Evolutionary conservation across 2,329 filamentous ascomycete species (phyloP), one percentile per base, ranked within the genome.

Genomic region (Tolypocladium album): DNA sequence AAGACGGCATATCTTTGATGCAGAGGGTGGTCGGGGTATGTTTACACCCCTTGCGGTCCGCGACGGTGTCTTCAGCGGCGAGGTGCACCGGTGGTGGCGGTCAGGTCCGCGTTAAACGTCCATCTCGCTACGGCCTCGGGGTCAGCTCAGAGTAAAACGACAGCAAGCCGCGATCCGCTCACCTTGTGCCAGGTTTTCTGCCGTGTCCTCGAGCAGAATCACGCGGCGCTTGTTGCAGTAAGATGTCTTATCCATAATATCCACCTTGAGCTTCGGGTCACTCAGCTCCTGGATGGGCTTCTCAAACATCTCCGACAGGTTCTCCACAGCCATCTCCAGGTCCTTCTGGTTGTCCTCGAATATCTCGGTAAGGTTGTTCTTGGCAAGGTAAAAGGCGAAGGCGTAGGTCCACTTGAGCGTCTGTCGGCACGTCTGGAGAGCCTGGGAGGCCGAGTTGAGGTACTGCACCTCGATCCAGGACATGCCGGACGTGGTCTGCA

Each of bases 401-500:
- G 94, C 94, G 69, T 99, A 99, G 0, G 94, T 99, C 94, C 94
- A 99, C 77, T 99, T 99, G 6, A 99, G 81, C 0, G 94, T 99
- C 76, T 97, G 93, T n/a, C 94, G 89, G 74, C 94, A 99, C 55
- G 91, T 92, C 76, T 97, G 93, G 20, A 99, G 82, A 3, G 93
- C 91, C 71, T 96, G 91, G 0, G 92, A 96, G 0, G 94, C 94
- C 2, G 90, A 88, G 69, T 96, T 90, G 27, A 99, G 83, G 72
- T 97, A 99, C 71, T 99, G 94, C 8, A 99, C 94, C 72, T 99
- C 94, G 61, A 99, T 99, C 94, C 94, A 99, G 0, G 92, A 97
- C 85, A 99, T 92, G 64, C 91, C 92, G 0, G 93, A 97, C 36
- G 91, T 87, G 45, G 89, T 92, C 74, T 99, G 94, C 52, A 99